Evolutionary conservation across 352 stramenopile species (phyloP).

Genomic region (Globisporangium polare): DNA sequence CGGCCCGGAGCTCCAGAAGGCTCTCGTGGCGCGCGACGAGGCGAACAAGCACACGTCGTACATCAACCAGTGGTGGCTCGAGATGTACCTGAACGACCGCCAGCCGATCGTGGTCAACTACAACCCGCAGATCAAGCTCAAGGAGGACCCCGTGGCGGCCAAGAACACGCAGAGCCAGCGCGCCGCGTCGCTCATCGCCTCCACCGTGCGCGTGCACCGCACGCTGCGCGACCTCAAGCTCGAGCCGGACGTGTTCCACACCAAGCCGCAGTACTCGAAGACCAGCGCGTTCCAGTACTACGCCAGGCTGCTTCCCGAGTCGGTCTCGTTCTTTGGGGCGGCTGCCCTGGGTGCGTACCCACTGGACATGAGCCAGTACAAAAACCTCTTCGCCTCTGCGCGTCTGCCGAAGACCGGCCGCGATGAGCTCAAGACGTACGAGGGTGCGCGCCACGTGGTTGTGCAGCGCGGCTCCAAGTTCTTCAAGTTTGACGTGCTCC

Average conservation of each 20-base stretch:
- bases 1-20: slow-evolving; percentile 64
- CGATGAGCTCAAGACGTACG: slow-evolving; percentile 69
- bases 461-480: slow-evolving; percentile 86
- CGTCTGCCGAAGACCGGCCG: slow-evolving; percentile 59
- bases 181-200: slow-evolving; percentile 84
- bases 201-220: slow-evolving; percentile 74
- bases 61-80: slow-evolving; percentile 92
- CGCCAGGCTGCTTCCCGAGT: slow-evolving; percentile 77
- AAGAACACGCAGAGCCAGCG: slow-evolving; percentile 87
- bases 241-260: slow-evolving; percentile 88
- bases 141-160: slow-evolving; percentile 66
- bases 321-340: slow-evolving; percentile 85
- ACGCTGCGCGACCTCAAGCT: slow-evolving; percentile 79
- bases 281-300: slow-evolving; percentile 80
- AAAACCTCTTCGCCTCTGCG: slow-evolving; percentile 84
- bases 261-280: slow-evolving; percentile 78
- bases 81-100: slow-evolving; percentile 90
- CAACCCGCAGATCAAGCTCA: slow-evolving; percentile 90
- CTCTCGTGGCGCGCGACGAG: slow-evolving; percentile 73
- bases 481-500: slow-evolving; percentile 85
- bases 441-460: slow-evolving; percentile 71
- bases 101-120: slow-evolving; percentile 88
- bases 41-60: slow-evolving; percentile 87
- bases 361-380: slow-evolving; percentile 92
- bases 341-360: slow-evolving; percentile 83